Base-by-base conservation (phyloP, 306 rosid species). In the Castanea sativa region DNA sequence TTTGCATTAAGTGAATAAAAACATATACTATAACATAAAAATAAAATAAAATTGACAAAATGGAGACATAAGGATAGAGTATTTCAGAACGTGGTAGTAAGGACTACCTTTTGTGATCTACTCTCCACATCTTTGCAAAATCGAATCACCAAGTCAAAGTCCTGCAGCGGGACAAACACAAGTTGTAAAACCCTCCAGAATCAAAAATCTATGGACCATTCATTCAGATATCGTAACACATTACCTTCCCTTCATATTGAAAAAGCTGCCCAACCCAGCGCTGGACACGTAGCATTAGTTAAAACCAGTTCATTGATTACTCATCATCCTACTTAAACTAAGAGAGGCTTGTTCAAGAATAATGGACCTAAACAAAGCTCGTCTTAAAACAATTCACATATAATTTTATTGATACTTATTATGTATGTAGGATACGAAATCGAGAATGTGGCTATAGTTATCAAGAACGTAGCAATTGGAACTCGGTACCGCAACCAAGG, bases 71-170 rank as follows among this genome's bases (percentile, higher is more conserved):
- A 59, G 41, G 60, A 76, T 56, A 57, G 83, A 84, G 76, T 71
- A 75, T 58, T 81, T 53, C 61, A 81, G 72, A 81, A 51, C 67
- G 88, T 20, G 69, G 84, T 72, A 20, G 65, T 35, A 83, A 77
- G 77, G n/a, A 83, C 27, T 92, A 93, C 98, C 98, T 76, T 73
- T 83, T 90, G 98, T 3, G 98, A 89, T 91, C 99, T 84, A 79
- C 74, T 89, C 87, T 95, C 97, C 78, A 95, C 99, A 35, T 95
- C 99, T 82, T 93, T 95, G 83, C 99, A 93, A 71, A 95, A 95
- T 27, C 91, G 93, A 76, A 95, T 78, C 55, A 68, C 93, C 90
- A 93, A 81, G 73, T 95, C 99, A 64, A 93, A n/a, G 60, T 76
- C 90, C 97, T 91, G 94, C 78, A 83, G 33, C 75, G 58, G 81